Evolutionary conservation across 306 rosid species (phyloP).

Genomic region (Lathyrus sativus): DNA sequence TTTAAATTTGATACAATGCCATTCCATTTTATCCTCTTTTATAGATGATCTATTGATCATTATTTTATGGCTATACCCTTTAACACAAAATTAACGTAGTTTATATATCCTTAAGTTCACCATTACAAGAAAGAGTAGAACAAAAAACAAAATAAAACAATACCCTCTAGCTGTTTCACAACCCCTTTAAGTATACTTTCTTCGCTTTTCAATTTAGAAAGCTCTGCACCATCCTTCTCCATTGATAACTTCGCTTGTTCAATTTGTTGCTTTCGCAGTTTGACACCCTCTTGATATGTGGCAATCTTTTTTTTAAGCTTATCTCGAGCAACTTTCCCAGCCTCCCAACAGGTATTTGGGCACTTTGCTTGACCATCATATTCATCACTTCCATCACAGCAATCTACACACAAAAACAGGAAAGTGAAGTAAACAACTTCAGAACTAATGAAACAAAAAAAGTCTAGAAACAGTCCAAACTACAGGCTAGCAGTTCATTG

Average conservation of each 20-base stretch:
- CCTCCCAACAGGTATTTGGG: constrained; percentile 96
- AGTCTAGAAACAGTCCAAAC: constrained; percentile 28
- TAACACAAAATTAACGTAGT: constrained; percentile 15
- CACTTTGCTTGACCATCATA: constrained; percentile 72
- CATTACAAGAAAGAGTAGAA: constrained; percentile 33
- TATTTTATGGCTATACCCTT: constrained; percentile 19
- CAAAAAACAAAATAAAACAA: constrained; percentile 27
- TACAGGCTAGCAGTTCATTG: constrained; percentile 8
- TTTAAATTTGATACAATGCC: constrained; percentile 14
- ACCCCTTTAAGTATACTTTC: constrained; percentile 72
- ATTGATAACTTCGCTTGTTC: constrained; percentile 66
- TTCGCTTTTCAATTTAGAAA: constrained; percentile 70
- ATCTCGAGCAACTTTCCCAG: constrained; percentile 86
- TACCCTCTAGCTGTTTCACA: constrained; percentile 87
- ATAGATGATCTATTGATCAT: constrained; percentile 11
- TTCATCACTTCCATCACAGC: constrained; percentile 98
- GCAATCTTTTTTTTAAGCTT: constrained; percentile 72
- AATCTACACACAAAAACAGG: constrained; percentile 57
- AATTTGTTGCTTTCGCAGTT: constrained; percentile 62
- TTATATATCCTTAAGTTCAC: constrained; percentile 11
- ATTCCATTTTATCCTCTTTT: constrained; percentile 5
- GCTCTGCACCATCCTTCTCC: constrained; percentile 70
- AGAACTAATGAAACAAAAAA: constrained; percentile 26
- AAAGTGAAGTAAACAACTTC: constrained; percentile 33
- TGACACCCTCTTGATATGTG: constrained; percentile 74